These are phyloP conservation scores for Pythium apleroticum DNA, from an alignment of 352 stramenopile species.

Conservation along the genomic window DNA sequence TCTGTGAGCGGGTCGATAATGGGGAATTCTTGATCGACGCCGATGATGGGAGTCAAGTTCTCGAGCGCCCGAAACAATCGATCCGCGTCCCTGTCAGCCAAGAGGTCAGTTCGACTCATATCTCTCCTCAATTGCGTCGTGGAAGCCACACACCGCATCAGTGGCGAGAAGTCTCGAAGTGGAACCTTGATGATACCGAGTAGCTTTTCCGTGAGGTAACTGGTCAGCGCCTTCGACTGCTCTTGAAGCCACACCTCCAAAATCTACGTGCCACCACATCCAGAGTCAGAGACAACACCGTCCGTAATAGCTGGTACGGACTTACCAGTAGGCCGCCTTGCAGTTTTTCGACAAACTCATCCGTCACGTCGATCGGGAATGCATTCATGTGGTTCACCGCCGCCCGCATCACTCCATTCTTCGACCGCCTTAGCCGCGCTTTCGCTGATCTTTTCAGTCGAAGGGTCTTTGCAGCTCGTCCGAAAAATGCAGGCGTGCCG, in stretches of 20 bases:
- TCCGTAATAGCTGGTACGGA: background rate
- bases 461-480: background rate
- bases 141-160: slow-evolving; percentile 1
- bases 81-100: slow-evolving; percentile 2
- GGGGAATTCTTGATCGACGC: slow-evolving; percentile 36
- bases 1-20: slow-evolving; percentile 52
- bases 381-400: slow-evolving; percentile 24
- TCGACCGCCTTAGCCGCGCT: slow-evolving; percentile 3
- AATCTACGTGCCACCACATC: slow-evolving; percentile 12
- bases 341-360: slow-evolving; percentile 15
- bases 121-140: background rate
- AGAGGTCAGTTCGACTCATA: background rate
- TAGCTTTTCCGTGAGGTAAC: slow-evolving; percentile 12
- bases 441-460: slow-evolving; percentile 22
- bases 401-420: slow-evolving; percentile 3
- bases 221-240: slow-evolving; percentile 12
- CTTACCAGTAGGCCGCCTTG: slow-evolving; percentile 16
- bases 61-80: background rate
- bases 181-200: slow-evolving; percentile 26
- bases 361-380: slow-evolving; percentile 25
- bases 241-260: slow-evolving; percentile 28
- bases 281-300: background rate
- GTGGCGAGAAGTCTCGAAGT: slow-evolving; percentile 12
- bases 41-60: slow-evolving; percentile 13
- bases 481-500: slow-evolving; percentile 22